phyloP scores from a whole-genome alignment of 805 yeast genomes.

The Pichia deserticola region DNA sequence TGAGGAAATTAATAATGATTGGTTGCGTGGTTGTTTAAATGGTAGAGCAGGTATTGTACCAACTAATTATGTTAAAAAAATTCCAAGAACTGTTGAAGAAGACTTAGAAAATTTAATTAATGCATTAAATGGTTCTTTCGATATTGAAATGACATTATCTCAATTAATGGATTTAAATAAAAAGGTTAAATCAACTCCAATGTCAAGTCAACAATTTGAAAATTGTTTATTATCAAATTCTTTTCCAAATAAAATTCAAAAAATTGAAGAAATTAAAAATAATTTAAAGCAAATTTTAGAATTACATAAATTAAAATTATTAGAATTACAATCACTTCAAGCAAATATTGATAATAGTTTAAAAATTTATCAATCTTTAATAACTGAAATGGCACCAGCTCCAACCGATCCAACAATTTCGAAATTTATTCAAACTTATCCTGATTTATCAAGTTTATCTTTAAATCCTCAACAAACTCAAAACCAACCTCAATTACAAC shows the following conservation, averaged over 20 bases:
- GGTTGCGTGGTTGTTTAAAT: slow-evolving; percentile 88
- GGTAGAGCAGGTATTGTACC: slow-evolving; percentile 90
- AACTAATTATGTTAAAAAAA: slow-evolving; percentile 78
- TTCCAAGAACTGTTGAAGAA: slow-evolving; percentile 55
- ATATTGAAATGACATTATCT: slow-evolving; percentile 64
- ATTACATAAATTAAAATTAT: slow-evolving; percentile 65
- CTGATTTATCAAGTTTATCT: slow-evolving; percentile 10
- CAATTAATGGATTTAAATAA: slow-evolving; percentile 34
- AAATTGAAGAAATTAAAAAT: slow-evolving; percentile 65
- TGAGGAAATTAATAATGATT: slow-evolving; percentile 82
- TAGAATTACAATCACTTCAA: slow-evolving; percentile 68
- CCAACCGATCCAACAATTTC: slow-evolving; percentile 10
- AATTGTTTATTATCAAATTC: slow-evolving; percentile 45
- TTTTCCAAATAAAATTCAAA: slow-evolving; percentile 65
- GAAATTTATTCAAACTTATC: slow-evolving; percentile 10
- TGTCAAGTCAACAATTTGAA: slow-evolving; percentile 28
- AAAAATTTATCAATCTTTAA: slow-evolving; percentile 56
- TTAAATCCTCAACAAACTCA: not conserved
- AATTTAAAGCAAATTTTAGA: slow-evolving; percentile 69
- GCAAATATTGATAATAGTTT: slow-evolving; percentile 65
- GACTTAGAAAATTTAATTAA: slow-evolving; percentile 45
- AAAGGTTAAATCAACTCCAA: slow-evolving; percentile 30
- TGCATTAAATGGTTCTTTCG: slow-evolving; percentile 46
- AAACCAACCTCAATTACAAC: not conserved
- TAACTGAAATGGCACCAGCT: slow-evolving; percentile 13